Conservation (phyloP, 1,139 yeast genomes). For the Candida gigantensis region DNA sequence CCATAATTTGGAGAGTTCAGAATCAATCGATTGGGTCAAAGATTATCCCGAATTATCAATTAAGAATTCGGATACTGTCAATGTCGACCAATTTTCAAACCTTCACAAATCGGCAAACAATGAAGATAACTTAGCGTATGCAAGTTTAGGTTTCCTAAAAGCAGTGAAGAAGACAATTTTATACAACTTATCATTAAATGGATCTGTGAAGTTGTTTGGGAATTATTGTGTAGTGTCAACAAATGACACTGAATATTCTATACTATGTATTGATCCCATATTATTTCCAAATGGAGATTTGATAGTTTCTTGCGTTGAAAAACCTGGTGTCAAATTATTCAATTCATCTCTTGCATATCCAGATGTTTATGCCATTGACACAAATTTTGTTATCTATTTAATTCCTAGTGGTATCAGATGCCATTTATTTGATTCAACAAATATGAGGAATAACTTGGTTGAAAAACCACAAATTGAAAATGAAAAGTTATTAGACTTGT, state of each 20-base stretch:
- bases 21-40: slow-evolving; percentile 31
- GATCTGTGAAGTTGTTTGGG: slow-evolving; percentile 52
- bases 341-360: slow-evolving; percentile 24
- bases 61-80: slow-evolving; percentile 30
- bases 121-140: slow-evolving; percentile 36
- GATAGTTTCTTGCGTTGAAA: slow-evolving; percentile 29
- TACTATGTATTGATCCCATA: slow-evolving; percentile 58
- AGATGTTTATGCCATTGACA: slow-evolving; percentile 19
- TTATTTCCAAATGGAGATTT: slow-evolving; percentile 55
- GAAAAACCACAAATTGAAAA: slow-evolving; percentile 27
- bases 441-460: slow-evolving; percentile 14
- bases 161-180: slow-evolving; percentile 60
- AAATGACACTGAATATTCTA: slow-evolving; percentile 16
- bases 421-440: slow-evolving; percentile 44
- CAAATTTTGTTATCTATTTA: slow-evolving; percentile 55
- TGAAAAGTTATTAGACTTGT: slow-evolving; percentile 46
- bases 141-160: slow-evolving; percentile 56
- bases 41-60: slow-evolving; percentile 37
- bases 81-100: slow-evolving; percentile 23
- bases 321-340: slow-evolving; percentile 30
- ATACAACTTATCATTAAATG: slow-evolving; percentile 43
- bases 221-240: slow-evolving; percentile 43
- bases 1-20: slow-evolving; percentile 28
- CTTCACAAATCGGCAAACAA: slow-evolving; percentile 22
- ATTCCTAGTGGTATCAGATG: slow-evolving; percentile 80